Evolutionary conservation across 805 yeast species (phyloP), one percentile per base, ranked within the genome.

Genomic region (Yarrowia sp.): DNA sequence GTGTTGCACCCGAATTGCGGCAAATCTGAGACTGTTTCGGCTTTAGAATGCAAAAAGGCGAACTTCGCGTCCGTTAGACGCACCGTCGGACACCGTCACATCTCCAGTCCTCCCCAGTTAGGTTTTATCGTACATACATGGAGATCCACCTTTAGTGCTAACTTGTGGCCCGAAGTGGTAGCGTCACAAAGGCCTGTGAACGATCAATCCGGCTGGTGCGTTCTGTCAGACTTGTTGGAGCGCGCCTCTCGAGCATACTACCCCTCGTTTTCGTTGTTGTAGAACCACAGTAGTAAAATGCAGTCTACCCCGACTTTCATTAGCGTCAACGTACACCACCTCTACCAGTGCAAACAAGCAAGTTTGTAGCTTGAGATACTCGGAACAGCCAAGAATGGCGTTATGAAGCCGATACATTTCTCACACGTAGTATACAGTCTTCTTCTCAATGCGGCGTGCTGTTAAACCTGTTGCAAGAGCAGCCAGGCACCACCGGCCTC

Each of bases 141-240:
- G 33, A 52, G 58, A 52, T 52, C 58, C 58, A 52, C 58, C 58
- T 38, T 34, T 52, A 52, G 58, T 52, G 43, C 58, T 19, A 34
- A 52, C 12, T 36, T 17, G 58, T 20, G 58, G 58, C 58, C 58
- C 33, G 14, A 38, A 19, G 14, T 30, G 38, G 58, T 19, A 38
- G 33, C 13, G 58, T 19, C 24, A 52, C 58, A 52, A 52, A 38
- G 43, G 19, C n/a, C 40, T 0, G 4, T 10, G 6, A 17, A 9
- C 4, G 34, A 52, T 52, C 42, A 38, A 52, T 52, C 58, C 58
- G 58, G 58, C 43, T 9, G 42, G 33, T 20, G 43, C 58, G 58
- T 38, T 38, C 3, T 38, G 58, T 52, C 58, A 52, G 38, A 13
- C 19, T 8, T 19, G 30, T 24, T 17, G 10, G 14, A 19, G 38